phyloP scores from a whole-genome alignment of 2,329 filamentous ascomycete species.

The Calonectria crousiana region DNA sequence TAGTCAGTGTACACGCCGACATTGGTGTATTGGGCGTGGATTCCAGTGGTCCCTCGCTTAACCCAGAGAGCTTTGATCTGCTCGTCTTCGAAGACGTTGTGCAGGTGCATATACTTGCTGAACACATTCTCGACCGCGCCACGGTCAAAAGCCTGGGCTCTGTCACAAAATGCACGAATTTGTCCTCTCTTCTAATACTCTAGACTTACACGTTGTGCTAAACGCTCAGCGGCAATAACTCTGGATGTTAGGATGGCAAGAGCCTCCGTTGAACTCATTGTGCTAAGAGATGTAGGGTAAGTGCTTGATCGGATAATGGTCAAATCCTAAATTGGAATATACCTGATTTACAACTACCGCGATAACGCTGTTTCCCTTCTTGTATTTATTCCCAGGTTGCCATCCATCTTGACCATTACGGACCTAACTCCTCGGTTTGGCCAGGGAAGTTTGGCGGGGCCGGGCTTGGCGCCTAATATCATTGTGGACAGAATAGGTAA shows the following conservation, averaged over 20 bases:
- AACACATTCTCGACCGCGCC: slow-evolving; percentile 15
- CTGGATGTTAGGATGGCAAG: neutral
- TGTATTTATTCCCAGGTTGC: too few relatives aligned
- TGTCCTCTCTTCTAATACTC: neutral
- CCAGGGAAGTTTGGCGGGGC: neutral
- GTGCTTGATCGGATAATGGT: neutral
- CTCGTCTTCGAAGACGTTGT: slow-evolving; percentile 15
- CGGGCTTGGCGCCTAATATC: neutral
- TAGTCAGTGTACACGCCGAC: slow-evolving; percentile 17
- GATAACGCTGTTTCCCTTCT: too few relatives aligned
- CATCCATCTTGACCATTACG: neutral
- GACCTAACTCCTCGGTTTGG: neutral
- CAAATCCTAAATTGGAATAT: neutral
- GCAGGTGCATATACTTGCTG: slow-evolving; percentile 15
- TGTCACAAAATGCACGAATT: neutral
- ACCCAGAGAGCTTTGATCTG: slow-evolving; percentile 17
- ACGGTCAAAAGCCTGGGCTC: neutral
- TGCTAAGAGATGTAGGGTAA: neutral
- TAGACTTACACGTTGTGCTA: neutral
- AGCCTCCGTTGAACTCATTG: neutral
- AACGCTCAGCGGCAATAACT: neutral
- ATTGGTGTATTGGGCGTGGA: slow-evolving; percentile 12
- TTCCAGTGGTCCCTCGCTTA: slow-evolving; percentile 6
- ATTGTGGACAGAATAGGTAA: neutral
- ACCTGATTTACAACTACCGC: neutral